Base-by-base conservation (phyloP, 176 grass and related monocot species). In the Hyparrhenia diplandra region DNA sequence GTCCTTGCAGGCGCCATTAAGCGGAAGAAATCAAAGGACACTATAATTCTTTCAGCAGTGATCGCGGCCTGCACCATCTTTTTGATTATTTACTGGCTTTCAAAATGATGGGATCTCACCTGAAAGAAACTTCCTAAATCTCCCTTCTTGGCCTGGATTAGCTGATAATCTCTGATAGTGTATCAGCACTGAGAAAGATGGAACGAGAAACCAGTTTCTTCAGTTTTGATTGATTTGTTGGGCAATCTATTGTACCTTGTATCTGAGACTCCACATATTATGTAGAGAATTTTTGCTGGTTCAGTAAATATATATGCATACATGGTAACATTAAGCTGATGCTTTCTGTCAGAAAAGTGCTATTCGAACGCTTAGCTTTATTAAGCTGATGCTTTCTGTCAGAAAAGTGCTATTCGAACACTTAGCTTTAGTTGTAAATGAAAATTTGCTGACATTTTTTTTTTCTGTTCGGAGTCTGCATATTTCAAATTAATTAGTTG, bases 11-110 rank as follows among this genome's bases (percentile, higher is more conserved):
- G 95, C 31, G 90, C 95, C 64, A 98, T 98, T 62, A 98, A 82
- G 86, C 92, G 92, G 85, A 98, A 98, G 90, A 94, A 89, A 57
- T 98, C 95, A 5, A 98, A 91, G 88, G 95, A 98, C 79, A 89
- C 95, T 13, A 85, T 98, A 74, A 93, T 98, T 34, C 95, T 98
- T 73, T 92, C 95, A 62, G 95, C 95, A 64, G 92, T 98, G 10
- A 89, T 98, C n/a, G 92, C 95, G 4, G 88, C 88, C 13, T 98
- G 95, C 74, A 98, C 84, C 36, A 85, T 98, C 66, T 95, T 98
- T 78, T 80, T 95, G 42, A 91, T 98, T 71, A 85, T 98, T 82
- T 98, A 98, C 71, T 98, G 95, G 90, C 90, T 98, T 89, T 91
- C 95, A 5, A 98, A 98, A 89, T 95, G 91, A 88, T 82, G 73